Evolutionary conservation across 2,329 filamentous ascomycete species (phyloP), one percentile per base, ranked within the genome.

Genomic region (Orbilia blumenaviensis): DNA sequence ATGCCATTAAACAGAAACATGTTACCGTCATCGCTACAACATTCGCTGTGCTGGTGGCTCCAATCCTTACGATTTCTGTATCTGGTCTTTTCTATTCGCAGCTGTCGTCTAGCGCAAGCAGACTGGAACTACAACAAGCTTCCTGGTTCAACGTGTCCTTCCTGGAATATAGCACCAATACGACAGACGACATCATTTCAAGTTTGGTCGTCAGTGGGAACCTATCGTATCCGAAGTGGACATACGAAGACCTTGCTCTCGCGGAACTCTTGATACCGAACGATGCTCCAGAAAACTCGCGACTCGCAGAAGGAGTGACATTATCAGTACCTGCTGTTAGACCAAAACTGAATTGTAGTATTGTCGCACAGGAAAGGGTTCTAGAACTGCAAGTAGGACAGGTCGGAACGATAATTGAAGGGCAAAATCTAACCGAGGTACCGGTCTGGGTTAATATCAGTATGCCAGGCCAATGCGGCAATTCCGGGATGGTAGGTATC

Each of bases 361-460:
- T 88, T 10, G 89, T 91, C 27, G 89, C 89, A 8, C 90, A 89
- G 88, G 89, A 90, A 85, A 89, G 89, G 18, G 86, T 89, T 75
- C 88, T 90, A 27, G 89, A 91, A 46, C 84, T 91, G 46, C 90
- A 90, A 82, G 83, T 91, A 3, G 89, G 89, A 14, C 90, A 91
- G 89, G 9, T 85, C 86, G 54, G 85, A 32, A 89, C 82, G 48
- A 18, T 38, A 8, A 8, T 38, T 3, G n/a, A 12, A 0, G 54
- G 32, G 1, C 29, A 52, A 27, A 61, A 69, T 25, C 14, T 76
- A 10, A 69, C 56, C 0, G 32, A 41, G 7, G 3, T 66, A 7
- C 48, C 48, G 1, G 58, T 61, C 4, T 50, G 29, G 38, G 72
- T 76, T 4, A 69, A 76, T 12, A 76, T 76, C 18, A 69, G 41